Conservation (phyloP, 2,329 filamentous ascomycete genomes). For the Cytospora paraplurivora region DNA sequence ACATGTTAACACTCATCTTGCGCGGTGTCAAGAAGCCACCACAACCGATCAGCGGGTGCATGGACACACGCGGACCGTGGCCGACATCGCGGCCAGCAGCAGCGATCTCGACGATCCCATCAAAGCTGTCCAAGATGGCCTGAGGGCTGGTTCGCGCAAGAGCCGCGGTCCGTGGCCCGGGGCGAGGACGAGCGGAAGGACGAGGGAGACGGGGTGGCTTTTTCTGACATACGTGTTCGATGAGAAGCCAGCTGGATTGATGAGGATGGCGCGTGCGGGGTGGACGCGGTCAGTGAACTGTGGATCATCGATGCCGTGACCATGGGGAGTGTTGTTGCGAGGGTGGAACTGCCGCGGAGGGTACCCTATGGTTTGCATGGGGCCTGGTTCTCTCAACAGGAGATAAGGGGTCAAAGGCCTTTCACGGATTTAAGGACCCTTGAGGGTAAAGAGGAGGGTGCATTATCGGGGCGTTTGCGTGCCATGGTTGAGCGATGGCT, state of each 20-base stretch:
- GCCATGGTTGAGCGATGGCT: conserved; percentile 21
- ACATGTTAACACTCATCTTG: conserved; percentile 55
- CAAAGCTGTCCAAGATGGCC: conserved; percentile 63
- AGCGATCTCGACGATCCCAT: conserved; percentile 56
- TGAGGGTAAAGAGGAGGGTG: background rate
- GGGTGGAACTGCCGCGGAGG: conserved; percentile 62
- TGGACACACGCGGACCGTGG: conserved; percentile 61
- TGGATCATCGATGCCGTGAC: conserved; percentile 68
- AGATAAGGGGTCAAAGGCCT: conserved; percentile 51
- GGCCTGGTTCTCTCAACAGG: conserved; percentile 58
- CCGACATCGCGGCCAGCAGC: conserved; percentile 51
- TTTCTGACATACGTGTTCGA: conserved; percentile 72
- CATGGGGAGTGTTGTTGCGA: conserved; percentile 63
- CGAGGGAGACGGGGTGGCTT: conserved; percentile 70
- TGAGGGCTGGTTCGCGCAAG: conserved; percentile 63
- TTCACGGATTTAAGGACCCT: conserved; percentile 25
- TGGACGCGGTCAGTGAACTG: conserved; percentile 57
- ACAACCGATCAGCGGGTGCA: conserved; percentile 58
- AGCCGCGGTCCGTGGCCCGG: conserved; percentile 65
- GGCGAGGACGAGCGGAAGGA: conserved; percentile 32
- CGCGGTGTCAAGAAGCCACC: conserved; percentile 51
- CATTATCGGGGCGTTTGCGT: conserved; percentile 8
- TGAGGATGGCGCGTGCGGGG: conserved; percentile 46
- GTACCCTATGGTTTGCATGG: conserved; percentile 72
- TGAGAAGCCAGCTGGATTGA: conserved; percentile 66